Percentiles rank a stretch among this genome's conserved stretches.
Conservation (phyloP, 2,329 filamentous ascomycete genomes). For the Karstenula rhodostoma region DNA sequence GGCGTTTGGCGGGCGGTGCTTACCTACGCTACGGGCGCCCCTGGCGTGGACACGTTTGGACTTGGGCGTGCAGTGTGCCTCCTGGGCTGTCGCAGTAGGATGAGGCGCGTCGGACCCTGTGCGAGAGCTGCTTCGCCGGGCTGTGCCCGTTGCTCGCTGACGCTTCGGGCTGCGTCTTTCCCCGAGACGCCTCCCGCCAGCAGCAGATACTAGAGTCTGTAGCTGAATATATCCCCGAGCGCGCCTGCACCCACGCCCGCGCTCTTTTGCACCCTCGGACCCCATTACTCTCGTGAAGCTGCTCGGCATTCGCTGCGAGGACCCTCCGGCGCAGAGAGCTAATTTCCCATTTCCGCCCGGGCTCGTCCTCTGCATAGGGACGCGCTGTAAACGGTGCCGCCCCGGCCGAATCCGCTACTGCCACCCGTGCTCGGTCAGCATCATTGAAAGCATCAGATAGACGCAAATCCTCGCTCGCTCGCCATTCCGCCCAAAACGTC, state of each 20-base stretch:
- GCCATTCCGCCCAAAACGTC: not conserved
- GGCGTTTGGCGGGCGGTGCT: not conserved
- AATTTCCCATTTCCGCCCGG: slow-evolving; percentile 24
- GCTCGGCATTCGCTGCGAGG: slow-evolving; percentile 3
- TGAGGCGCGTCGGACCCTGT: slow-evolving; percentile 7
- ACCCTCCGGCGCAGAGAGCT: slow-evolving; percentile 10
- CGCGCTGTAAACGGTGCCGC: slow-evolving; percentile 11
- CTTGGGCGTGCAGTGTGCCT: too few relatives aligned
- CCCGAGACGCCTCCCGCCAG: slow-evolving; percentile 10
- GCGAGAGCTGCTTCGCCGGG: slow-evolving; percentile 3
- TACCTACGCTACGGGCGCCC: not conserved
- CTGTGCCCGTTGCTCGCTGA: slow-evolving; percentile 18
- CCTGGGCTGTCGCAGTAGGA: not conserved
- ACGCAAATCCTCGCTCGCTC: slow-evolving; percentile 9
- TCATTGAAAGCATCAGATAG: slow-evolving; percentile 7
- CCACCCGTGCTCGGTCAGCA: slow-evolving; percentile 22
- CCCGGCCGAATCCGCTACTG: slow-evolving; percentile 15
- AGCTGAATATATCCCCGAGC: slow-evolving; percentile 11
- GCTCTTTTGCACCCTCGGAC: slow-evolving; percentile 2
- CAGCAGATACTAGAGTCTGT: not conserved
- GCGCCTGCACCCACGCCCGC: slow-evolving; percentile 5
- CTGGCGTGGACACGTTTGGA: slow-evolving; percentile 14
- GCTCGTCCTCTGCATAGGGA: slow-evolving; percentile 10
- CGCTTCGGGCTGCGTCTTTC: slow-evolving; percentile 3
- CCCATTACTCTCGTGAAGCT: not conserved